Conservation (phyloP, 1,284 basidiomycete genomes). For the Leccinum huronense region DNA sequence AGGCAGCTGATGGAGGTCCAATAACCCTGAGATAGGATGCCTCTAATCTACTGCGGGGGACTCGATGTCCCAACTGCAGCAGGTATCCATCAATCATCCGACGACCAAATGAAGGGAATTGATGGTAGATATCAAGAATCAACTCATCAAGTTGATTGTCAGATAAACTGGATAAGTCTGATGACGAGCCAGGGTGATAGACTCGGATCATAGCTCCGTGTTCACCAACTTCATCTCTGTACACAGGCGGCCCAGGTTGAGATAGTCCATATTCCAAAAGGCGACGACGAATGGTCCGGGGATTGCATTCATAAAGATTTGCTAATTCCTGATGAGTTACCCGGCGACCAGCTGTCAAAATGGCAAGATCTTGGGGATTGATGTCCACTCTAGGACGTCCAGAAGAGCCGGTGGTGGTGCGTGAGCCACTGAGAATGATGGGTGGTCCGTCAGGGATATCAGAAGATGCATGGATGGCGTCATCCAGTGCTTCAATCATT, state of each 20-base stretch:
- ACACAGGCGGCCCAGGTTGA: not conserved
- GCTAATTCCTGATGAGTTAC: not conserved
- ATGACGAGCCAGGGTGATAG: not conserved
- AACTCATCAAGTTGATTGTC: not conserved
- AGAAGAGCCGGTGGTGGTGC: not conserved
- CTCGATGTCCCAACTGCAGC: not conserved
- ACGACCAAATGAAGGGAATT: not conserved
- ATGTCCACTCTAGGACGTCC: not conserved
- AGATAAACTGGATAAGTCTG: not conserved
- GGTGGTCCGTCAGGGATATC: not conserved
- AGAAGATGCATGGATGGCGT: not conserved
- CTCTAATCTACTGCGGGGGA: not conserved
- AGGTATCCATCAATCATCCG: not conserved
- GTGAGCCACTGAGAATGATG: not conserved
- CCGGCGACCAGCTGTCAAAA: not conserved
- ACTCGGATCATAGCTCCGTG: not conserved
- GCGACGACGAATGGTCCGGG: not conserved
- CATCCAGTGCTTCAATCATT: not conserved
- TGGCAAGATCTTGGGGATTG: not conserved
- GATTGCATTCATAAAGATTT: constrained; percentile 1
- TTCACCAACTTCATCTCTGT: not conserved
- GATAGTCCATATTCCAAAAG: constrained; percentile 4
- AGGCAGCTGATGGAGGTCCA: not conserved
- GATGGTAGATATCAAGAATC: not conserved
- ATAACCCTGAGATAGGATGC: not conserved